These are phyloP conservation scores for Pulveroboletus sp. DNA, from an alignment of 1,284 basidiomycete genomes.

Conservation along the genomic window DNA sequence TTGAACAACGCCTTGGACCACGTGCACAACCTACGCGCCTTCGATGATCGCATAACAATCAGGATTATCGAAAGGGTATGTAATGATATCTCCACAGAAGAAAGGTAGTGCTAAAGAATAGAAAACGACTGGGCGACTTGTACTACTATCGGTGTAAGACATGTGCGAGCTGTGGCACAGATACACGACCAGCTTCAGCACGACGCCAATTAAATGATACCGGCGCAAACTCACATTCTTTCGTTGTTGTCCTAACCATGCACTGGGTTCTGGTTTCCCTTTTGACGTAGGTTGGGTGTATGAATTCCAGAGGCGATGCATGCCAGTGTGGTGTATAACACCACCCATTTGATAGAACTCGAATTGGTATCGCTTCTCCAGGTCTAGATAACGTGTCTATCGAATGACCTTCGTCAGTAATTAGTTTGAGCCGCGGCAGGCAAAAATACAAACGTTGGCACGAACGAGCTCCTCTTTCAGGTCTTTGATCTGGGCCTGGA, in stretches of 20 bases:
- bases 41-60: neutral
- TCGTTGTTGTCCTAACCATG: constrained; percentile 65
- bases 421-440: neutral
- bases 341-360: constrained; percentile 84
- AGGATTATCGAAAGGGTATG: constrained; percentile 12
- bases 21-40: no score
- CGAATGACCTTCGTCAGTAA: neutral
- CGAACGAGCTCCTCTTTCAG: constrained; percentile 69
- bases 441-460: constrained; percentile 50
- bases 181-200: constrained; percentile 2
- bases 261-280: constrained; percentile 44
- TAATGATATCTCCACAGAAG: constrained; percentile 7
- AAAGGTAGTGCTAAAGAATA: constrained; percentile 1
- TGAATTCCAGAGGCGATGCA: constrained; percentile 59
- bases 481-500: constrained; percentile 70
- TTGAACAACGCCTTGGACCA: no score
- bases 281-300: constrained; percentile 45
- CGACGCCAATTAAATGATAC: neutral
- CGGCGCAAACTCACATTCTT: constrained; percentile 43
- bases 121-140: neutral
- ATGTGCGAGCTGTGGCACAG: constrained; percentile 29
- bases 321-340: constrained; percentile 69
- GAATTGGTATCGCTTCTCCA: constrained; percentile 61
- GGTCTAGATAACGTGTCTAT: constrained; percentile 57
- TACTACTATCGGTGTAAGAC: constrained; percentile 29